Conservation (phyloP, 228 moss, liverwort and hornwort species). For the Sphagnum magellanicum region DNA sequence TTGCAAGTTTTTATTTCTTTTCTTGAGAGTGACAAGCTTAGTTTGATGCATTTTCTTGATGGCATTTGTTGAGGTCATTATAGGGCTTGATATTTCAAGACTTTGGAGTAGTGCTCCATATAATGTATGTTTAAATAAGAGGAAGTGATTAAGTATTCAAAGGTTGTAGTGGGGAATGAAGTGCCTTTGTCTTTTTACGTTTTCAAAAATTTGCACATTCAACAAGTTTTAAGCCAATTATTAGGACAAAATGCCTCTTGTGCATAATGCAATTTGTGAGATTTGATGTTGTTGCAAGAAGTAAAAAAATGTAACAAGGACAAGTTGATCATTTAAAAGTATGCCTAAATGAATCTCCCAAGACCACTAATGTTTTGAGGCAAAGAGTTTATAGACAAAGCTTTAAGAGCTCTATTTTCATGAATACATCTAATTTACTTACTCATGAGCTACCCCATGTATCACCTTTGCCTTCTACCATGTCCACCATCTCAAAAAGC, state of each 20-base stretch:
- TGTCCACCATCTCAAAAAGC: conserved; percentile 15
- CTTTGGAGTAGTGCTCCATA: too few relatives aligned
- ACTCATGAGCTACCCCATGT: conserved; percentile 30
- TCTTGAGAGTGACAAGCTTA: conserved; percentile 54
- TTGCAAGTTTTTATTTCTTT: conserved; percentile 67
- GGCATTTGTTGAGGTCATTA: neutral
- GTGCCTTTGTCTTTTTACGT: neutral
- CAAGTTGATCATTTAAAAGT: too few relatives aligned
- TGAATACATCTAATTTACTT: conserved; percentile 28
- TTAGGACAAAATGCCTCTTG: conserved; percentile 68
- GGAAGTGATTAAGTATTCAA: too few relatives aligned
- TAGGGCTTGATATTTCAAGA: too few relatives aligned
- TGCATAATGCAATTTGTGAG: conserved; percentile 57
- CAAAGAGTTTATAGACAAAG: neutral
- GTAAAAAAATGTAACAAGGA: neutral
- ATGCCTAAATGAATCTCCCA: too few relatives aligned
- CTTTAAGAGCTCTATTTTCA: conserved; percentile 9
- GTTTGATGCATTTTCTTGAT: conserved; percentile 28
- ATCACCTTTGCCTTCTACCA: conserved; percentile 27
- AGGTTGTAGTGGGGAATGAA: neutral
- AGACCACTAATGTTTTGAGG: too few relatives aligned
- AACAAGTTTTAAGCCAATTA: conserved; percentile 63
- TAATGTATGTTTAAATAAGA: too few relatives aligned
- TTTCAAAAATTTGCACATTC: neutral
- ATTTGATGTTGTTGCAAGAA: conserved; percentile 58